Conservation (phyloP, 257 asterid species). For the Gardenia jasminoides region DNA sequence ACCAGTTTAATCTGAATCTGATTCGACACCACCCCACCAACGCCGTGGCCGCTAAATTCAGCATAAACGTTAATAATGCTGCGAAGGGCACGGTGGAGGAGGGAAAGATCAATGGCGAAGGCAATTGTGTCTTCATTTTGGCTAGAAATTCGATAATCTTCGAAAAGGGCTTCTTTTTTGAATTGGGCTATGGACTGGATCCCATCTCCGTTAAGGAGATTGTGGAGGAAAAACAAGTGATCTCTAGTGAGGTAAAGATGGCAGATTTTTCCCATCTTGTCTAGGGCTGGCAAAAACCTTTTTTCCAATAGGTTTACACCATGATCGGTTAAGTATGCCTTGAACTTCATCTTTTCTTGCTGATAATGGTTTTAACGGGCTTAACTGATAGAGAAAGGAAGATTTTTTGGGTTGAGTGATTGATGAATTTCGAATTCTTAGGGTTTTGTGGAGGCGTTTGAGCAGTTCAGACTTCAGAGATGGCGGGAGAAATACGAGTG, state of each 20-base stretch:
- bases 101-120: slow-evolving; percentile 76
- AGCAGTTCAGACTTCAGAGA: slow-evolving; percentile 10
- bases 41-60: slow-evolving; percentile 25
- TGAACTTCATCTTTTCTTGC: slow-evolving; percentile 57
- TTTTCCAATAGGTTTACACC: slow-evolving; percentile 85
- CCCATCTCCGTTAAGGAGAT: slow-evolving; percentile 83
- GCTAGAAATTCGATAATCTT: slow-evolving; percentile 68
- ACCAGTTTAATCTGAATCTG: slow-evolving; percentile 70
- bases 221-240: slow-evolving; percentile 89
- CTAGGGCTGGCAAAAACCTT: slow-evolving; percentile 75
- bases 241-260: slow-evolving; percentile 69
- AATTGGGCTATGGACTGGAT: slow-evolving; percentile 86
- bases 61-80: slow-evolving; percentile 67
- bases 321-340: slow-evolving; percentile 71
- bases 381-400: background rate
- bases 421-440: background rate
- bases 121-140: slow-evolving; percentile 71
- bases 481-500: slow-evolving; percentile 26
- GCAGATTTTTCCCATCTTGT: slow-evolving; percentile 75
- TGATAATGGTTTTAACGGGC: background rate
- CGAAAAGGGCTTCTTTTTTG: slow-evolving; percentile 60
- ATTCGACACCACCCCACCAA: slow-evolving; percentile 24
- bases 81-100: slow-evolving; percentile 93
- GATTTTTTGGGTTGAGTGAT: background rate
- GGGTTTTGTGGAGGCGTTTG: slow-evolving; percentile 12